Evolutionary conservation across 148 eudicot genomes (phyloP).

Genomic region (Nyssa sinensis): DNA sequence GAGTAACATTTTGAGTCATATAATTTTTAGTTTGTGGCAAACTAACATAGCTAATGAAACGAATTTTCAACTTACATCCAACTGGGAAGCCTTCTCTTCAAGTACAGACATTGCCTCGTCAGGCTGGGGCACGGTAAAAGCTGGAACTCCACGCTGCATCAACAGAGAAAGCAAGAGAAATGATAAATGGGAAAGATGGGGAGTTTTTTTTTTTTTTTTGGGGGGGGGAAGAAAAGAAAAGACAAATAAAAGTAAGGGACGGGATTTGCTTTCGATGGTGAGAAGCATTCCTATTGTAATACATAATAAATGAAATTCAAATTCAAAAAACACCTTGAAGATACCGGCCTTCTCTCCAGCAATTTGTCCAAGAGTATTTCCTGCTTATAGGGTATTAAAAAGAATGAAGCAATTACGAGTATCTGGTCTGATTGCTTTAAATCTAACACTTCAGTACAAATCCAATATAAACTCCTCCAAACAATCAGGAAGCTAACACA

Average conservation of each 20-base stretch:
- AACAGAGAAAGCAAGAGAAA: constrained; percentile 11
- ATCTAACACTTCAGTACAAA: background rate
- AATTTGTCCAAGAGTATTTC: constrained; percentile 90
- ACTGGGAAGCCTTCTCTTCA: constrained; percentile 64
- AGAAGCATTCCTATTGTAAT: background rate
- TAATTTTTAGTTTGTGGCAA: constrained; percentile 1
- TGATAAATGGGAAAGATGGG: background rate
- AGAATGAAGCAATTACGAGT: background rate
- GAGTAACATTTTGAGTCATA: background rate
- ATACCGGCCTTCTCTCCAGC: constrained; percentile 98
- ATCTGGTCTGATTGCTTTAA: background rate
- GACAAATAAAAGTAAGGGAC: constrained; percentile 3
- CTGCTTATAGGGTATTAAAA: constrained; percentile 38
- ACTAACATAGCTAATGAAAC: background rate
- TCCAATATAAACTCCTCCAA: background rate
- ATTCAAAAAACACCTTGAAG: constrained; percentile 54
- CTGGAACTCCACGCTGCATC: constrained; percentile 78
- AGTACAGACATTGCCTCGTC: constrained; percentile 95
- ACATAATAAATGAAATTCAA: background rate
- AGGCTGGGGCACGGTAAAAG: constrained; percentile 91
- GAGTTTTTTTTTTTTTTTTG: too few relatives aligned
- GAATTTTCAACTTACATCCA: constrained; percentile 59
- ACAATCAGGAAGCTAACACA: constrained; percentile 7
- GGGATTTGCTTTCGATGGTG: background rate
- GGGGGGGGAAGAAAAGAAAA: background rate